phyloP scores from a whole-genome alignment of 2,329 filamentous ascomycete species.

The Claviceps sp. region DNA sequence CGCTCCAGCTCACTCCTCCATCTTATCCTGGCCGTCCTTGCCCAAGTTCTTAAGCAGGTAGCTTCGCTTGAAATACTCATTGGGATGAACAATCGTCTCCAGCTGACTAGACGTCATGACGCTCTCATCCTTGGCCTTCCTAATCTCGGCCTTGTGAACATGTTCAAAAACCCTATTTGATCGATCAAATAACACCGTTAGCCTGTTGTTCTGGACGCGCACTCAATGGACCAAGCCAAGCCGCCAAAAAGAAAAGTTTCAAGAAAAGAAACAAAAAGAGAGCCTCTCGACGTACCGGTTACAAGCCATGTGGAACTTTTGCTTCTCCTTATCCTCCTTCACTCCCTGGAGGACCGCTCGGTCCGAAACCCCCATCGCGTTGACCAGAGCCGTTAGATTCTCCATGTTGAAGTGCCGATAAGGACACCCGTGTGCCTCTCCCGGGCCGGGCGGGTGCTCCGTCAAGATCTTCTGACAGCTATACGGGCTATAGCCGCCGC shows the following conservation, averaged over 20 bases:
- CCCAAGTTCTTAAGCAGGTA: slow-evolving; percentile 74
- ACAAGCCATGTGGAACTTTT: slow-evolving; percentile 88
- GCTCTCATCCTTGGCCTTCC: slow-evolving; percentile 60
- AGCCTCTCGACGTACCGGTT: slow-evolving; percentile 49
- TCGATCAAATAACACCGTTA: neutral
- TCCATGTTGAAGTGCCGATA: slow-evolving; percentile 87
- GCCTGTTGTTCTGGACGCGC: too few species aligned
- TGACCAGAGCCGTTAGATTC: slow-evolving; percentile 65
- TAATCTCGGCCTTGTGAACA: slow-evolving; percentile 66
- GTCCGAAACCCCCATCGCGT: slow-evolving; percentile 68
- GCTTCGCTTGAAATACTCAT: slow-evolving; percentile 94
- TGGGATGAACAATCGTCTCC: slow-evolving; percentile 93
- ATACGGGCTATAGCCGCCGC: slow-evolving; percentile 78
- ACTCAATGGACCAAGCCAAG: too few species aligned
- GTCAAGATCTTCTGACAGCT: slow-evolving; percentile 92
- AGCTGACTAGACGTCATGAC: slow-evolving; percentile 62
- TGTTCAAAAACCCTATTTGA: slow-evolving; percentile 66
- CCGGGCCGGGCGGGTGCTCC: slow-evolving; percentile 73
- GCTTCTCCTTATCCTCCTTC: slow-evolving; percentile 76
- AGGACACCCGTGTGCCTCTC: slow-evolving; percentile 90
- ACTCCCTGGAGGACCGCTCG: slow-evolving; percentile 65
- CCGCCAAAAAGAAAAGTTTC: too few species aligned
- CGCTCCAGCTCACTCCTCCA: slow-evolving; percentile 33
- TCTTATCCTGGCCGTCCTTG: slow-evolving; percentile 41
- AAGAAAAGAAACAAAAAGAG: neutral